Base-by-base conservation (phyloP, 371 early-diverging fungal species). In the Syncephalastrum racemosum region DNA sequence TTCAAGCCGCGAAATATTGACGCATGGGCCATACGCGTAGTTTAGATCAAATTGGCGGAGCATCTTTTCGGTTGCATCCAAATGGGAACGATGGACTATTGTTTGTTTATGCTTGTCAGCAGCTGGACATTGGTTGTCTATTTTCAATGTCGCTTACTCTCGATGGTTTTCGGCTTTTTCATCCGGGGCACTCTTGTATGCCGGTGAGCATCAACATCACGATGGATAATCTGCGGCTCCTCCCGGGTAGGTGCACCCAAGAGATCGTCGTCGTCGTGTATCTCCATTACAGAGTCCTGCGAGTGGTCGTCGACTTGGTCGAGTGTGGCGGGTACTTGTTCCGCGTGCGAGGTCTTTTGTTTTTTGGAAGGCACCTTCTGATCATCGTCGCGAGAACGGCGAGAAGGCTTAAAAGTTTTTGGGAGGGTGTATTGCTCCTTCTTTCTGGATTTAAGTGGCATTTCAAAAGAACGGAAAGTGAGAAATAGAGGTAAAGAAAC, bases 31-130 rank as follows among this genome's bases (percentile, higher is more conserved):
- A 54, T 65, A 79, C 39, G 63, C 59, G 42, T 63, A 67, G 14
- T 73, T 50, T 20, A 79, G 56, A 54, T 79, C 79, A 48, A 79
- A 79, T 46, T 70, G 62, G 2, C 79, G 79, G 53, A 79, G 65
- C 16, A 55, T 7, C 24, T 71, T 79, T 19, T 79, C 79, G 2
- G n/a, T 43, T 13, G 63, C 66, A 8, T 63, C 54, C 20, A 73
- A 36, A 42, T 68, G 64, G 7, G 66, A 63, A 51, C 71, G 75
- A 31, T 75, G 79, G 50, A 75, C 79, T 79, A 58, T 16, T 24
- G 4, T 39, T 22, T 8, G 15, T 27, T 25, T 22, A 42, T 13
- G 4, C 23, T 40, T 10, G 43, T 24, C 13, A 50, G 25, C 15
- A 25, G 24, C 1, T 24, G 36, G 36, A 8, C 6, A 31, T 31